Evolutionary conservation across 305 asterid species (phyloP), one percentile per base, ranked within the genome.

Genomic region (Salvia sclarea): DNA sequence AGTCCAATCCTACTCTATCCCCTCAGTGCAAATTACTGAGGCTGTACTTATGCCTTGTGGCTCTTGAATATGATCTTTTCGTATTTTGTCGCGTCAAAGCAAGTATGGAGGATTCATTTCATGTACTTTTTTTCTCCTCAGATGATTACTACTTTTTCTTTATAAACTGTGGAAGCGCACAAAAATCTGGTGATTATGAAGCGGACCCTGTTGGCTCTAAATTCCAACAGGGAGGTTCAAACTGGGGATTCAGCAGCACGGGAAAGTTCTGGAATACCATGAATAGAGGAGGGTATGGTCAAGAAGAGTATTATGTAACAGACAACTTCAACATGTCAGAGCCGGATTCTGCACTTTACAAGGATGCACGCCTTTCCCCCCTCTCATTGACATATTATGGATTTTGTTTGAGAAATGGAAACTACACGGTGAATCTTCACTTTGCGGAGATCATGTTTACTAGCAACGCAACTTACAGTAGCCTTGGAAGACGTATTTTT

Each of bases 381-480:
- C 67, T 88, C 25, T 87, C 98, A 3, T 71, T 89, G 80, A 84
- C 91, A 16, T 92, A 89, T 37, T 86, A 84, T 60, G 94, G 85
- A 14, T 83, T 73, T 40, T 92, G 98, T 73, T 31, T 92, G 81
- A 71, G 18, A n/a, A 84, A 82, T 25, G 96, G 91, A 31, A 86
- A 79, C 66, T 91, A 91, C 76, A 87, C 82, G 0, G 90, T 87
- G 54, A 79, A 66, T 68, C 88, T 89, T 61, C 93, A 91, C 75
- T 91, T 91, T 74, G 89, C 98, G 0, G 96, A 92, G 79, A 87
- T 89, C 47, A 79, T 82, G 70, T 81, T 92, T 38, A 76, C 87
- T 12, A 59, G 81, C 38, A 81, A 69, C 63, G 49, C 45, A 45
- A 76, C 86, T 16, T 77, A 58, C 68, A 55, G 37, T 8, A 84